A percentile compares a stretch with the other conserved stretches of the same genome.
phyloP scores from a whole-genome alignment of 768 basidiomycete species.

The Hypholoma fasciculare region DNA sequence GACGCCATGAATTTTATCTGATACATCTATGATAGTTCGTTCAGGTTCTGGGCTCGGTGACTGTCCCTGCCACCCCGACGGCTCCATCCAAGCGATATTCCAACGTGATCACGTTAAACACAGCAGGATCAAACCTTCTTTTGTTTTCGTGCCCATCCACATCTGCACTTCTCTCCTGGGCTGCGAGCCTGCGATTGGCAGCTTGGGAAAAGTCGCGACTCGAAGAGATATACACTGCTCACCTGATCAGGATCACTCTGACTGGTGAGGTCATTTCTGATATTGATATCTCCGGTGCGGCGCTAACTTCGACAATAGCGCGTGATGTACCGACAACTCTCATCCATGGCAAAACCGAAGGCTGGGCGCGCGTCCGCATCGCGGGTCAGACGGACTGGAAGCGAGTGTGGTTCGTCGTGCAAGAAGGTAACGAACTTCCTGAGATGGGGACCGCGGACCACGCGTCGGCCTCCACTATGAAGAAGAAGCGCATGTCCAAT shows the following conservation, averaged over 20 bases:
- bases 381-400: constrained; percentile 99
- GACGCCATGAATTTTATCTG: constrained; percentile 8
- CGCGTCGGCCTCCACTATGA: constrained; percentile 16
- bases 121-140: constrained; percentile 88
- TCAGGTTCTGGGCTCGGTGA: constrained; percentile 74
- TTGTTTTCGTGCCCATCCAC: constrained; percentile 84
- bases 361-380: constrained; percentile 86
- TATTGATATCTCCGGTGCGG: constrained; percentile 2
- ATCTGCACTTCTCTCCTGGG: constrained; percentile 80
- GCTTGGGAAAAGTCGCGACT: constrained; percentile 95
- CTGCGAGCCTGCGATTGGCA: constrained; percentile 84
- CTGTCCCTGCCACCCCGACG: constrained; percentile 53
- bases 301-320: constrained; percentile 28
- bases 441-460: constrained; percentile 25
- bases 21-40: constrained; percentile 55
- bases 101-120: constrained; percentile 90
- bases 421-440: constrained; percentile 40
- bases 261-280: constrained; percentile 27
- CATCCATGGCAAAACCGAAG: constrained; percentile 76
- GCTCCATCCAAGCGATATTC: constrained; percentile 58
- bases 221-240: constrained; percentile 97
- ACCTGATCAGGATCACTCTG: constrained; percentile 81
- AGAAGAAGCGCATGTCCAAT: constrained; percentile 65
- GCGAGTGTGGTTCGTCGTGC: constrained; percentile 80
- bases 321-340: constrained; percentile 63